phyloP scores from a whole-genome alignment of 2,329 filamentous ascomycete species.

The Curvularia sp. region DNA sequence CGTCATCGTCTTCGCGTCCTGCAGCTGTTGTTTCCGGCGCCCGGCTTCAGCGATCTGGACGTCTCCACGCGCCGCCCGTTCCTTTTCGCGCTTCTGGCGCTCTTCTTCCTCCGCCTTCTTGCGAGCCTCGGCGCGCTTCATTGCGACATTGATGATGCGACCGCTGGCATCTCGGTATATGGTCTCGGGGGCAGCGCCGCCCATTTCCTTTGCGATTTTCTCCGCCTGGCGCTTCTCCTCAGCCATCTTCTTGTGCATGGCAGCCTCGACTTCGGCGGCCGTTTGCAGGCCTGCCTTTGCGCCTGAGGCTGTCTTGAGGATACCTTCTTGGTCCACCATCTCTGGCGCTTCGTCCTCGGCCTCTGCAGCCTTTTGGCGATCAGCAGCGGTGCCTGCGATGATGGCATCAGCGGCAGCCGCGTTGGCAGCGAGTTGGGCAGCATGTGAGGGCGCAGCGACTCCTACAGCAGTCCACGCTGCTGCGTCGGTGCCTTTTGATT shows the following conservation, averaged over 20 bases:
- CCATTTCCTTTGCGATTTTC: slow-evolving; percentile 48
- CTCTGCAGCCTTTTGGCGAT: slow-evolving; percentile 59
- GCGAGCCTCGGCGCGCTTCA: slow-evolving; percentile 88
- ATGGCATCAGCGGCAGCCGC: slow-evolving; percentile 77
- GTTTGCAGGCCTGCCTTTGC: slow-evolving; percentile 87
- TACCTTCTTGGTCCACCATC: slow-evolving; percentile 46
- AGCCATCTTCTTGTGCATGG: slow-evolving; percentile 67
- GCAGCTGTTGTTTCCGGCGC: slow-evolving; percentile 69
- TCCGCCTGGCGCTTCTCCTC: slow-evolving; percentile 63
- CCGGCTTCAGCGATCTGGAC: slow-evolving; percentile 77
- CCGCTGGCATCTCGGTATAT: slow-evolving; percentile 96
- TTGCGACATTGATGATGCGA: slow-evolving; percentile 88
- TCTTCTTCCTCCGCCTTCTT: slow-evolving; percentile 76
- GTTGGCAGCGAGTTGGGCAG: slow-evolving; percentile 73
- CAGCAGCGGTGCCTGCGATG: slow-evolving; percentile 73
- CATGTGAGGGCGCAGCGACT: slow-evolving; percentile 56
- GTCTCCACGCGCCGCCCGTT: slow-evolving; percentile 79
- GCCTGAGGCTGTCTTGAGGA: slow-evolving; percentile 81
- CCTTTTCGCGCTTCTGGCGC: slow-evolving; percentile 67
- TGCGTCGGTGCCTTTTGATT: slow-evolving; percentile 42
- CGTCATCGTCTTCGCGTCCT: slow-evolving; percentile 82
- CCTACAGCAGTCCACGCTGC: slow-evolving; percentile 74
- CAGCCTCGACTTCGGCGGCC: slow-evolving; percentile 71
- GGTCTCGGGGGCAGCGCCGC: slow-evolving; percentile 66
- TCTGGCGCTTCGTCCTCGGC: slow-evolving; percentile 54